Evolutionary conservation across 306 rosid genomes (phyloP).

Genomic region (Abrus precatorius): DNA sequence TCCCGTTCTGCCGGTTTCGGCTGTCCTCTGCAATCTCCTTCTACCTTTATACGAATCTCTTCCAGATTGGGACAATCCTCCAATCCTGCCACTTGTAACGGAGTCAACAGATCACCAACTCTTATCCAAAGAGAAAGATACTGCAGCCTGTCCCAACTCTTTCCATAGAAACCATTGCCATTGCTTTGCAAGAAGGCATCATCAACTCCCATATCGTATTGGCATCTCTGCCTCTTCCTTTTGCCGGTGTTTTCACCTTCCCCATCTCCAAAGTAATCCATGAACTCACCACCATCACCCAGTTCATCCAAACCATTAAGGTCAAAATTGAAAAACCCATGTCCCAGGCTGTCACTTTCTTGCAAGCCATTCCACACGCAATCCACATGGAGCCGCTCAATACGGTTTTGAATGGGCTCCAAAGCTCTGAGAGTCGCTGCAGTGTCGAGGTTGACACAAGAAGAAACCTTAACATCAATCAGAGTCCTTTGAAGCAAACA

Average conservation of each 20-base stretch:
- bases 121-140: conserved; percentile 87
- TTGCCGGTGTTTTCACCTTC: conserved; percentile 54
- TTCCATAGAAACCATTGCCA: conserved; percentile 57
- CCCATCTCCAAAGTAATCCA: conserved; percentile 48
- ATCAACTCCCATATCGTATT: conserved; percentile 48
- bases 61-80: conserved; percentile 80
- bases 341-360: conserved; percentile 51
- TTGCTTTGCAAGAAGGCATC: conserved; percentile 48
- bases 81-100: conserved; percentile 72
- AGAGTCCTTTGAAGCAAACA: conserved; percentile 67
- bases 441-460: conserved; percentile 72
- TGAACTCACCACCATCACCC: conserved; percentile 24
- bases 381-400: conserved; percentile 82
- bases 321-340: conserved; percentile 47
- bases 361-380: conserved; percentile 74
- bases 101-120: conserved; percentile 80
- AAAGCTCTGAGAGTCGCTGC: conserved; percentile 65
- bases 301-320: conserved; percentile 47
- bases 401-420: conserved; percentile 73
- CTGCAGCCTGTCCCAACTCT: conserved; percentile 71
- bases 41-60: conserved; percentile 74
- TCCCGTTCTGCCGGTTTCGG: conserved; percentile 58
- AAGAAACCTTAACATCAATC: conserved; percentile 72
- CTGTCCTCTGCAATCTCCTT: conserved; percentile 83
- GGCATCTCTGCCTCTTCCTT: conserved; percentile 68